Evolutionary conservation across 805 yeast genomes (phyloP).

Genomic region (Diddensiella santjacobensis): DNA sequence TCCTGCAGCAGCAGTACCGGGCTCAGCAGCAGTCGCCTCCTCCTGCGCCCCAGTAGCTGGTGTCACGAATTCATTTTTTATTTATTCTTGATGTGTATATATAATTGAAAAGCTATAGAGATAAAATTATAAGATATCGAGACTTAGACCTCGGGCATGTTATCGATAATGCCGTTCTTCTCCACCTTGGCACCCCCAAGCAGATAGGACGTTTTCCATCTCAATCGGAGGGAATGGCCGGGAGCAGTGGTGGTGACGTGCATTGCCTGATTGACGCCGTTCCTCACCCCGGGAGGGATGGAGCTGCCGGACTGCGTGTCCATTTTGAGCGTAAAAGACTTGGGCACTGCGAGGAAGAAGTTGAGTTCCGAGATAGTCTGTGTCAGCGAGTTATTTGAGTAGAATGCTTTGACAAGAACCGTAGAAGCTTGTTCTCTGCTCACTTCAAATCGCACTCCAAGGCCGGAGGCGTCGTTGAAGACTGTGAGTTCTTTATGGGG

Average conservation of each 20-base stretch:
- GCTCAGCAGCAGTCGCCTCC: constrained; percentile 13
- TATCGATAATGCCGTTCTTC: constrained; percentile 53
- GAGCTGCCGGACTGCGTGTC: constrained; percentile 57
- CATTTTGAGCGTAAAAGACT: constrained; percentile 52
- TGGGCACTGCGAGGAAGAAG: constrained; percentile 70
- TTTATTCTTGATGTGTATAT: background rate
- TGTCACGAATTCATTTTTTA: constrained; percentile 4
- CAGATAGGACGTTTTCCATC: constrained; percentile 66
- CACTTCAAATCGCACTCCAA: constrained; percentile 49
- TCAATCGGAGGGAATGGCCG: constrained; percentile 50
- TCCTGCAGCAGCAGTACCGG: constrained; percentile 16
- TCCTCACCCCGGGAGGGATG: constrained; percentile 45
- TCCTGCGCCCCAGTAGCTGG: constrained; percentile 29
- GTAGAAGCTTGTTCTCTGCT: constrained; percentile 37
- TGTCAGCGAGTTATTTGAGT: constrained; percentile 45
- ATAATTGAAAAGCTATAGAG: too few relatives aligned
- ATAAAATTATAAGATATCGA: too few relatives aligned
- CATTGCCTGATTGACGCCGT: constrained; percentile 54
- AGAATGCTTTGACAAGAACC: constrained; percentile 44
- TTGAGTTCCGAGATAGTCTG: constrained; percentile 48
- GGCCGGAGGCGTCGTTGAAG: constrained; percentile 37
- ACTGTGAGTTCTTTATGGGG: constrained; percentile 31
- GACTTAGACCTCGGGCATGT: constrained; percentile 15
- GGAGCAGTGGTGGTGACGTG: constrained; percentile 30
- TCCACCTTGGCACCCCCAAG: constrained; percentile 46